Conservation (phyloP, 345 rosid species). For the Syzygium jambos region DNA sequence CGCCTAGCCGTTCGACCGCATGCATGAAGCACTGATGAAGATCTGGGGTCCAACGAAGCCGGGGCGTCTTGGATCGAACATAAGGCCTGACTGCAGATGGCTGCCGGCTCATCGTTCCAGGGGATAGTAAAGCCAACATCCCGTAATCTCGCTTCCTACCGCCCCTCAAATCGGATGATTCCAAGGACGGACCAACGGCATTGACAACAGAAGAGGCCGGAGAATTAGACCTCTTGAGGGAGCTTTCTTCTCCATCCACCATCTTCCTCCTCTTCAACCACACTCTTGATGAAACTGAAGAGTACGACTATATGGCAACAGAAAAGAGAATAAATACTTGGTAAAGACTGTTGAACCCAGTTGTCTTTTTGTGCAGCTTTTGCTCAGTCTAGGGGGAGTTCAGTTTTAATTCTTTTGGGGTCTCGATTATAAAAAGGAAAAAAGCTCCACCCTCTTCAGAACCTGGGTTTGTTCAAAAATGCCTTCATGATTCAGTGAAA, state of each 20-base stretch:
- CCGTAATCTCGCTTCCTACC: not conserved
- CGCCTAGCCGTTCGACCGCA: constrained; percentile 60
- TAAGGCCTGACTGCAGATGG: constrained; percentile 27
- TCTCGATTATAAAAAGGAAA: constrained; percentile 29
- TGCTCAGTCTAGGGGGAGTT: constrained; percentile 9
- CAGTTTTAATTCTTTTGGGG: constrained; percentile 20
- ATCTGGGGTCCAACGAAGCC: constrained; percentile 57
- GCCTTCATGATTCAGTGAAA: constrained; percentile 24
- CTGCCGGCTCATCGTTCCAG: not conserved
- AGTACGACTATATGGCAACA: not conserved
- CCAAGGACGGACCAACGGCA: not conserved
- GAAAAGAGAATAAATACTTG: constrained; percentile 26
- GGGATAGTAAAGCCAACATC: not conserved
- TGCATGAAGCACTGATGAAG: constrained; percentile 55
- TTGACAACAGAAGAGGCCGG: not conserved
- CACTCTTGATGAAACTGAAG: not conserved
- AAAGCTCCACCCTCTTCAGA: constrained; percentile 14
- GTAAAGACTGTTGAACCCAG: constrained; percentile 16
- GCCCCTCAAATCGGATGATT: not conserved
- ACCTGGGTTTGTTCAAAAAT: constrained; percentile 8
- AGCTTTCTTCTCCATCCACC: not conserved
- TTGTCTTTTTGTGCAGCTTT: constrained; percentile 39
- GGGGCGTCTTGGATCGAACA: constrained; percentile 46
- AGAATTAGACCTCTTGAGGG: not conserved
- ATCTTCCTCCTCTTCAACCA: not conserved